Evolutionary conservation across 495 filamentous ascomycete genomes (phyloP), one percentile per base, ranked within the genome.

Genomic region (Penicillium parvum): DNA sequence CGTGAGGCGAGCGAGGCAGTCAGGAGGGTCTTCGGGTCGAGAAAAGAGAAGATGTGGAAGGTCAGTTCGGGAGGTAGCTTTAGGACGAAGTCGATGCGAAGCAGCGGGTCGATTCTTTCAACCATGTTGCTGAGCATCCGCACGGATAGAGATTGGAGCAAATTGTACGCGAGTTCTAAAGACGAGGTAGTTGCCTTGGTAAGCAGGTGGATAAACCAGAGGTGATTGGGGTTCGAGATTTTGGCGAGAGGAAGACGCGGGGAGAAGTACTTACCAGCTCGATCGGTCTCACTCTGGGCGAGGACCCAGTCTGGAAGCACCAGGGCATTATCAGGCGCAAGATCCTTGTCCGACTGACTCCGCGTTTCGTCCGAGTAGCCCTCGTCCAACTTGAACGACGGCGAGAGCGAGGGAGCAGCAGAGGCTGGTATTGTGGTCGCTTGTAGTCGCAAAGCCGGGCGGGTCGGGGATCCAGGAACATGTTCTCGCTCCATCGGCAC

Each of bases 71-170:
- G 79, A 0, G 92, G 92, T 7, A 98, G 78, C 53, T 86, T 80
- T 43, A 79, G 65, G 21, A 95, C 77, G 32, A 95, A 95, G 65
- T 98, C 88, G 66, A 96, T 88, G 63, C 96, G 89, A 17, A 95
- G 82, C 5, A 87, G 78, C 6, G 84, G 86, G 33, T 83, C 81
- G 12, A 95, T 69, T 29, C 76, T 73, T 29, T 86, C 82, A 17
- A 92, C 87, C 15, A 96, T n/a, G n/a, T 79, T n/a, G 79, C 74
- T 11, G 83, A 80, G 37, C 95, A 80, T 9, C 80, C 77, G 22
- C 81, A 82, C 90, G 14, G 82, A 83, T 4, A 96, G 72, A 34
- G 83, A 80, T 45, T 79, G 77, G 25, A 95, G 69, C 16, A 94
- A 47, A 18, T 60, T 69, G 40, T 74, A 76, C 18, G 70, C 71